Conservation (phyloP, 2,329 filamentous ascomycete species). For the Aureobasidium lini region DNA sequence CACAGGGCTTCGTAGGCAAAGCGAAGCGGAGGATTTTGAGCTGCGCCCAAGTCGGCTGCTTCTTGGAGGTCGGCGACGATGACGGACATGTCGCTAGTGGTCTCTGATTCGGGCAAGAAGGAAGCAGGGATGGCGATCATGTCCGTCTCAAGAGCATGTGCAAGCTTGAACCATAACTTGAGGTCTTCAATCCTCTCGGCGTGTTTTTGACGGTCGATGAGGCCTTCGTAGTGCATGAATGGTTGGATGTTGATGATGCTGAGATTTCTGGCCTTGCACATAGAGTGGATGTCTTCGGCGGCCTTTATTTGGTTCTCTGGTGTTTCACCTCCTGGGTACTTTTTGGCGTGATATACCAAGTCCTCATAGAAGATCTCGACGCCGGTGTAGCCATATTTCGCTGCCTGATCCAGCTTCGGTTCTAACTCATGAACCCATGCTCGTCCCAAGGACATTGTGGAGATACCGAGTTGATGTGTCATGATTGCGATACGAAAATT, state of each 20-base stretch:
- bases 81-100: constrained; percentile 45
- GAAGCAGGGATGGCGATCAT: constrained; percentile 68
- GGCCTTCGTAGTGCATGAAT: constrained; percentile 70
- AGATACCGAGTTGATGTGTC: constrained; percentile 58
- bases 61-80: constrained; percentile 57
- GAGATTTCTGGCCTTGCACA: constrained; percentile 52
- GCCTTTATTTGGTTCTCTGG: constrained; percentile 47
- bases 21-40: constrained; percentile 44
- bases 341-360: constrained; percentile 52
- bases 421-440: constrained; percentile 61
- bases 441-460: constrained; percentile 69
- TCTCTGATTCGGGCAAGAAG: constrained; percentile 48
- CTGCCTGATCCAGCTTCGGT: constrained; percentile 62
- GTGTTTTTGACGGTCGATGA: constrained; percentile 57
- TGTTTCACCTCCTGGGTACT: constrained; percentile 37
- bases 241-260: constrained; percentile 64
- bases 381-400: constrained; percentile 56
- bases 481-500: constrained; percentile 24
- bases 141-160: constrained; percentile 57
- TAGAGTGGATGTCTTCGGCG: constrained; percentile 47
- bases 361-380: constrained; percentile 75
- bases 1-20: constrained; percentile 69
- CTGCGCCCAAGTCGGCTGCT: constrained; percentile 59
- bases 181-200: constrained; percentile 54
- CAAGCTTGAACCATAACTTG: constrained; percentile 61